phyloP scores from a whole-genome alignment of 2,329 filamentous ascomycete species.

The Xylaria sp. region DNA sequence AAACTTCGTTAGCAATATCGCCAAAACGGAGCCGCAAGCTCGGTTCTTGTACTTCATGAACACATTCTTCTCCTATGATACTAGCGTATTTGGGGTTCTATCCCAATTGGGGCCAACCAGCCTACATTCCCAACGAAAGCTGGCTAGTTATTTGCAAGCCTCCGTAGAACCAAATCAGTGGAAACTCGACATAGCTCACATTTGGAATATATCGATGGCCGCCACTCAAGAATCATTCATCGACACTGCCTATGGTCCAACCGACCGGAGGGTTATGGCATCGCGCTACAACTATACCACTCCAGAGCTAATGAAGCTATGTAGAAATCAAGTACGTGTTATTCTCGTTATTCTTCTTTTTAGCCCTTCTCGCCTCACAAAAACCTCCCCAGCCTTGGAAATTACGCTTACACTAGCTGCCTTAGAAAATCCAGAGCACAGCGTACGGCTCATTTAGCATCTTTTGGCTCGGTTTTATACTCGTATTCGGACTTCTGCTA shows the following conservation, averaged over 20 bases:
- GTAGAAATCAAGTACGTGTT: slow-evolving; percentile 19
- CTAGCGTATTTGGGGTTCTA: too few species aligned
- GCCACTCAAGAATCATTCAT: background rate
- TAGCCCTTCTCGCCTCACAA: too few species aligned
- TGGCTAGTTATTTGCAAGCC: too few species aligned
- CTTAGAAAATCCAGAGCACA: slow-evolving; percentile 42
- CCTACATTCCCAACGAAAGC: too few species aligned
- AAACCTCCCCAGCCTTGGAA: too few species aligned
- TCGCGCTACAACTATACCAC: background rate
- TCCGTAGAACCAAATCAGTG: slow-evolving; percentile 3
- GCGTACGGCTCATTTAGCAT: slow-evolving; percentile 43
- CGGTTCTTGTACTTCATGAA: background rate
- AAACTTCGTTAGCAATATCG: too few species aligned
- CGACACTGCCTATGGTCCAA: too few species aligned
- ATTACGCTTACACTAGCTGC: too few species aligned
- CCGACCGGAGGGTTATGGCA: too few species aligned
- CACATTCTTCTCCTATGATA: background rate
- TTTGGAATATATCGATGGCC: slow-evolving; percentile 14
- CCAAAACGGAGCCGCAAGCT: background rate
- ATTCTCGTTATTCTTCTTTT: too few species aligned
- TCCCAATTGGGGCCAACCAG: too few species aligned
- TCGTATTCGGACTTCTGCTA: slow-evolving; percentile 37
- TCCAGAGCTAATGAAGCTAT: slow-evolving; percentile 7
- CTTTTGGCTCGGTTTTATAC: slow-evolving; percentile 38
- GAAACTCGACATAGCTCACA: background rate